A percentile compares a stretch with the other conserved stretches of the same genome.
These are phyloP conservation scores for Aquilaria sinensis DNA, from an alignment of 345 rosid species.

Conservation along the genomic window DNA sequence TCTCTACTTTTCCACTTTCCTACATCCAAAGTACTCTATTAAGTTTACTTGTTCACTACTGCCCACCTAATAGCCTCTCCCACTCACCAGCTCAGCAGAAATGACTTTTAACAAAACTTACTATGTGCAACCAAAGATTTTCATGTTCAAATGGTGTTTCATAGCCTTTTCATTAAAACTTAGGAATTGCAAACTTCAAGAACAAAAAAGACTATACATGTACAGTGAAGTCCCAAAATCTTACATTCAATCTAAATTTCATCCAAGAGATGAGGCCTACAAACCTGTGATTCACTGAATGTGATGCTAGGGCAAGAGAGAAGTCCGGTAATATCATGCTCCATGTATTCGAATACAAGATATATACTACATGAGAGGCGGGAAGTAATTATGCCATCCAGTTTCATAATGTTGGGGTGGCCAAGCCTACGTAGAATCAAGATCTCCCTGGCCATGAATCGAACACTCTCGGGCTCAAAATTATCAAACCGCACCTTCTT, in stretches of 20 bases:
- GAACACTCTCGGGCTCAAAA: slow-evolving; percentile 97
- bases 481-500: slow-evolving; percentile 96
- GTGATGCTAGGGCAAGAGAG: slow-evolving; percentile 71
- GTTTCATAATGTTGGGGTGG: slow-evolving; percentile 89
- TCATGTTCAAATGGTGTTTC: too few relatives aligned
- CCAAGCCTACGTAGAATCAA: slow-evolving; percentile 80
- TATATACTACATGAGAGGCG: slow-evolving; percentile 74
- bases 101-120: too few relatives aligned
- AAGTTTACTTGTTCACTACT: too few relatives aligned
- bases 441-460: slow-evolving; percentile 98
- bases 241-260: not conserved
- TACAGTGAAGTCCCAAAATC: not conserved
- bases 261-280: slow-evolving; percentile 11
- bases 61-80: too few relatives aligned
- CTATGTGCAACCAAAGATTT: too few relatives aligned
- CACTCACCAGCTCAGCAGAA: too few relatives aligned
- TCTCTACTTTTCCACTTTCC: too few relatives aligned
- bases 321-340: slow-evolving; percentile 94
- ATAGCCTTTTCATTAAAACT: too few relatives aligned
- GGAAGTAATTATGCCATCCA: slow-evolving; percentile 84
- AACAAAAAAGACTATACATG: too few relatives aligned
- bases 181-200: too few relatives aligned
- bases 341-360: slow-evolving; percentile 98
- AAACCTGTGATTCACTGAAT: slow-evolving; percentile 88
- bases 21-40: too few relatives aligned